Evolutionary conservation across 2,329 filamentous ascomycete species (phyloP), one percentile per base, ranked within the genome.

Genomic region (Colletotrichum echinochloae): DNA sequence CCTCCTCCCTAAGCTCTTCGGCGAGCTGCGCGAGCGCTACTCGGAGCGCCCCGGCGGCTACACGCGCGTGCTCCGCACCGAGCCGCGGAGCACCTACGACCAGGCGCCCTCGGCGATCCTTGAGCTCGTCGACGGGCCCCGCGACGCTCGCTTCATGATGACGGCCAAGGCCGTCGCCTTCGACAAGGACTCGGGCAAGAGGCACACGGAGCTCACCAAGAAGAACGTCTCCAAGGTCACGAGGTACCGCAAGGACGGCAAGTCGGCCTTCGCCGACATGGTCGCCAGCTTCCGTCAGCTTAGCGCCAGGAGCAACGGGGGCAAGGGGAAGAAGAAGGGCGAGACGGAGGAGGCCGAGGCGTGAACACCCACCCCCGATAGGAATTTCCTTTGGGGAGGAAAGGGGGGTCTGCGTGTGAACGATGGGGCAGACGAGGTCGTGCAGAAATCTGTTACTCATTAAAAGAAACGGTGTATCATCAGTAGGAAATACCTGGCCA

Each of bases 61-160:
- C 86, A 99, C 96, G 23, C 93, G 96, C 52, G 93, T 99, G 14
- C 89, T 98, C 57, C 93, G 94, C 75, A 94, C 97, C 74, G 95
- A 98, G 82, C 93, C 96, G 67, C 89, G 92, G 77, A 94, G 95
- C 81, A 88, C 89, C 77, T 86, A 86, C 79, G 95, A 98, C 81
- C 94, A 98, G 83, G 95, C 93, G 11, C 89, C 91, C 73, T 95
- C 92, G 41, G 95, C 96, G 28, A 95, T 99, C 73, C 90, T 99
- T 57, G 94, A 98, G 83, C 89, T 99, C 39, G 95, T 99, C 72
- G 96, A 99, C 81, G 95, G 95, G 44, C 94, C 94, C 41, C 92
- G 91, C 79, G 96, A 99, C 82, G 93, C 97, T 85, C 92, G 95
- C 41, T 98, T 98, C 83, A 94, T 94, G 77, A 91, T 98, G 88